Evolutionary conservation across 768 basidiomycete genomes (phyloP).

Genomic region (Suillus variegatus): DNA sequence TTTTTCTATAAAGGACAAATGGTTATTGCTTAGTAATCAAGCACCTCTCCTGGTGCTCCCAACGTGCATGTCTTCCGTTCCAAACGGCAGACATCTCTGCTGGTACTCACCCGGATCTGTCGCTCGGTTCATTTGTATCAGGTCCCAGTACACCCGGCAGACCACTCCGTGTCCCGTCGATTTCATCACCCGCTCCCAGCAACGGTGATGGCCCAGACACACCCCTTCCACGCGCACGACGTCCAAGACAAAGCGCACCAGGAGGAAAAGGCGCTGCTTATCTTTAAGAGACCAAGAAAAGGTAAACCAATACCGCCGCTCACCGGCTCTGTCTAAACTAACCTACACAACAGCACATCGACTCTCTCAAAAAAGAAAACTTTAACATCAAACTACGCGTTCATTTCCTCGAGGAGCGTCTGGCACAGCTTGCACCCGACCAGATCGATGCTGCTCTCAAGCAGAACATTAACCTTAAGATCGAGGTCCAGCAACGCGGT

Average conservation of each 20-base stretch:
- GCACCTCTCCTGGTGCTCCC: not conserved
- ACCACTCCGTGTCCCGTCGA: conserved; percentile 46
- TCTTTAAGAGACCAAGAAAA: conserved; percentile 97
- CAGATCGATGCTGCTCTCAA: conserved; percentile 90
- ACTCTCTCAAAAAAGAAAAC: conserved; percentile 95
- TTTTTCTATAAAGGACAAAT: not conserved
- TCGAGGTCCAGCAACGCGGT: conserved; percentile 86
- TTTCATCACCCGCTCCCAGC: conserved; percentile 53
- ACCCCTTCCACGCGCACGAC: conserved; percentile 50
- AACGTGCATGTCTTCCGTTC: not conserved
- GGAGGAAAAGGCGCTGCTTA: conserved; percentile 44
- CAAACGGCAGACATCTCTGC: conserved; percentile 26
- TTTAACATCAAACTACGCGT: conserved; percentile 96
- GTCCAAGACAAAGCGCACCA: conserved; percentile 30
- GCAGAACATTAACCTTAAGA: conserved; percentile 91
- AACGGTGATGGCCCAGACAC: conserved; percentile 52
- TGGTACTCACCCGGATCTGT: conserved; percentile 57
- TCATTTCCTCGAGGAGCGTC: conserved; percentile 91
- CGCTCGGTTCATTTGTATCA: conserved; percentile 56
- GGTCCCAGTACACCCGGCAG: conserved; percentile 55
- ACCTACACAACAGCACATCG: conserved; percentile 69
- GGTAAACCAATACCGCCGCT: conserved; percentile 43
- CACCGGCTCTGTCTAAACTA: not conserved
- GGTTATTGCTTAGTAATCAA: not conserved
- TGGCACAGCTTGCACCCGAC: conserved; percentile 87